These are phyloP conservation scores for Pterocarpus santalinus DNA, from an alignment of 306 rosid species.

Conservation along the genomic window DNA sequence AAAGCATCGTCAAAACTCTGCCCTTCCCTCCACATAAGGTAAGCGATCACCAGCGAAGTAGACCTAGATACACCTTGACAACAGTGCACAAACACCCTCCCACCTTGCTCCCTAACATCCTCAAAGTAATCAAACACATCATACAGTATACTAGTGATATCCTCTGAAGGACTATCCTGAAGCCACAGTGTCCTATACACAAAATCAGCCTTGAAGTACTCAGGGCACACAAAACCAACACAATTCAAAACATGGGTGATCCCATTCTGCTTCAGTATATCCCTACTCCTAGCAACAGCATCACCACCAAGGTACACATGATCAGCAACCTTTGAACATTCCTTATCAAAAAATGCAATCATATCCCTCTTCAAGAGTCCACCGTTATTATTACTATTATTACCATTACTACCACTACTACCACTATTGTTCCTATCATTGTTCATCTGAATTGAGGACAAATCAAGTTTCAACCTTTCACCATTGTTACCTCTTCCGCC, in stretches of 20 bases:
- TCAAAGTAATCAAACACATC: slow-evolving; percentile 99
- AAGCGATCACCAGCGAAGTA: slow-evolving; percentile 96
- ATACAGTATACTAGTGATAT: slow-evolving; percentile 91
- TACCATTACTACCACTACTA: background rate
- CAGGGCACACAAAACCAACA: slow-evolving; percentile 98
- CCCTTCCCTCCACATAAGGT: slow-evolving; percentile 99
- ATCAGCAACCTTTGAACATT: slow-evolving; percentile 94
- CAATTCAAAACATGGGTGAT: slow-evolving; percentile 95
- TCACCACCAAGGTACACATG: slow-evolving; percentile 98
- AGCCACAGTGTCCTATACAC: slow-evolving; percentile 95
- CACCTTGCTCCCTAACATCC: slow-evolving; percentile 91
- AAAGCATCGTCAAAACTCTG: slow-evolving; percentile 99
- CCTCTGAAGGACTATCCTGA: slow-evolving; percentile 98
- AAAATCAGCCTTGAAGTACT: slow-evolving; percentile 88
- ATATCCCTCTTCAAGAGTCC: slow-evolving; percentile 98
- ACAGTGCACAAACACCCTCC: slow-evolving; percentile 98
- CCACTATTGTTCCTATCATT: slow-evolving; percentile 37
- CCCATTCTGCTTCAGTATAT: slow-evolving; percentile 84
- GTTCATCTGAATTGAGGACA: slow-evolving; percentile 85
- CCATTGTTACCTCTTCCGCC: slow-evolving; percentile 68
- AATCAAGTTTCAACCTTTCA: slow-evolving; percentile 96
- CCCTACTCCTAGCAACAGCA: slow-evolving; percentile 97
- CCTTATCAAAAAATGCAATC: slow-evolving; percentile 96
- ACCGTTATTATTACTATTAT: slow-evolving; percentile 32
- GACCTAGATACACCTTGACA: slow-evolving; percentile 99